Base-by-base conservation (phyloP, 345 rosid genomes). In the Hypericum androsaemum region DNA sequence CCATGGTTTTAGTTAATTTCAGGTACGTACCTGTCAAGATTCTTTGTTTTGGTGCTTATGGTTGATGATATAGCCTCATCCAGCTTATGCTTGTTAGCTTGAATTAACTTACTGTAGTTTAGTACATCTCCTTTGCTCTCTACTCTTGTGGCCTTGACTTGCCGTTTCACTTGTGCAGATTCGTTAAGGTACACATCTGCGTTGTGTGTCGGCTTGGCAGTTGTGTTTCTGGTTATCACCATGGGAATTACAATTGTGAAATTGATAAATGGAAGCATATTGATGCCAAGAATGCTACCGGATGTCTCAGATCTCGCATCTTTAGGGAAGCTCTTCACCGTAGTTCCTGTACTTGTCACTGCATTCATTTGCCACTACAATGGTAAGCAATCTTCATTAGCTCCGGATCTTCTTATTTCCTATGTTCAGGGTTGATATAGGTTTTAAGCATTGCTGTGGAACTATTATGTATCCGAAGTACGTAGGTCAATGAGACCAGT, bases 161-260 rank as follows among this genome's bases (percentile, higher is more conserved):
- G 51, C 57, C 9, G 53, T 56, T 54, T 41, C 61, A 16, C 32
- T 51, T 73, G 64, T 73, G 80, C 83, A 92, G 98, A 88, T 80
- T 85, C 95, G 13, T 74, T 92, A 73, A 83, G 86, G n/a, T 74
- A 62, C 74, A 80, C 97, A 50, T 92, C 98, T 42, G 94, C 94
- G 50, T 54, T 83, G 58, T 92, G 97, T 4, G 82, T 92, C 57
- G 88, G 71, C 6, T 68, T 92, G 44, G 98, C 97, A 42, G 78
- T 81, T 64, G 81, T 77, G 9, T 92, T 85, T 71, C 88, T 92
- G 57, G 71, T 83, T 42, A 80, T 88, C 55, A 81, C 81, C 38
- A 76, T 77, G 44, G 88, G 84, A 41, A 90, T 92, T 42, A 66
- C 87, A 37, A 51, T 78, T 59, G 59, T 78, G 42, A 92, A 88